Evolutionary conservation across 768 basidiomycete genomes (phyloP), one percentile per base, ranked within the genome.

Genomic region (Termitomyces sp.): DNA sequence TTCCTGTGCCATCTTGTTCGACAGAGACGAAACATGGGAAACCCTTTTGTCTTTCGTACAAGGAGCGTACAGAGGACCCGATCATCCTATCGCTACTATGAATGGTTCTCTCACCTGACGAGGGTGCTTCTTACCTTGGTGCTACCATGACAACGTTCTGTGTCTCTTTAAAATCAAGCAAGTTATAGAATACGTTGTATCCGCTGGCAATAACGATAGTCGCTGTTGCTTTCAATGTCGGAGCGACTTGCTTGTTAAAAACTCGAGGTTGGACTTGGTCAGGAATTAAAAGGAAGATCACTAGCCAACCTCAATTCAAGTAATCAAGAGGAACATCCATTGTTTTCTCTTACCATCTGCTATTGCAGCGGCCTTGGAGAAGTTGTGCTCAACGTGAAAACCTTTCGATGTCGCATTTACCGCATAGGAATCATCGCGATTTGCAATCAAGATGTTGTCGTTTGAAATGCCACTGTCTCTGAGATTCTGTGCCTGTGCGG

Each of bases 71-170:
- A 9, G 84, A 85, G 35, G 82, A 84, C 9, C 85, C 85, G 58
- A 86, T 86, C 85, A 86, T 86, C 43, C 84, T 85, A 61, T 16
- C 43, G 32, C 23, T 50, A 32, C 47, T 1, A 52, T 57, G 50
- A 60, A 57, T 26, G 16, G 36, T 8, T 23, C 23, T 50, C 40
- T 6, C 7, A 13, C 26, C 20, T 35, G 18, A 10, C 13, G 38
- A 9, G 9, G 16, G 30, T 50, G 35, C 13, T 30, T 62, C 61
- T 30, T 59, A 82, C 84, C 85, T 77, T 13, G 85, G 85, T 18
- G 84, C 85, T 51, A 87, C 85, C 85, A 86, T 87, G 28, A 85
- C 79, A 30, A 86, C 82, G 66, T 85, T 78, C 64, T 85, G 84
- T 20, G 73, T 69, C 1, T 78, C 70, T 54, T 75, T 74, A 68